These are phyloP conservation scores for Halteria grandinella DNA, from an alignment of 73 alveolate species.

Conservation along the genomic window DNA sequence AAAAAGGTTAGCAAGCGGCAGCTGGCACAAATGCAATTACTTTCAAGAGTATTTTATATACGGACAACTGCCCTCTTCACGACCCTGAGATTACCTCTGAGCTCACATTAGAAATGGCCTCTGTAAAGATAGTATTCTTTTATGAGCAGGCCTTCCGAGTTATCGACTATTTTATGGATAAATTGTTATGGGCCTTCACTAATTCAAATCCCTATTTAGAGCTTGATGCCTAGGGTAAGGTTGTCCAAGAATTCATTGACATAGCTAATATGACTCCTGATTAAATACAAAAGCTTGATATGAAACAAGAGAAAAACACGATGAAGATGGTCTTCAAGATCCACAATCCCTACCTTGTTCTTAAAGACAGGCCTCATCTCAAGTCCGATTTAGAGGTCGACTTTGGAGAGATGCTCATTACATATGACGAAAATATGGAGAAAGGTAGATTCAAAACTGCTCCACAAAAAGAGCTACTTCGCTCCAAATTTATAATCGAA, in stretches of 20 bases:
- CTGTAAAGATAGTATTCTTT: constrained; percentile 14
- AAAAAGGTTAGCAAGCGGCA: too few relatives aligned
- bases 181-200: constrained; percentile 56
- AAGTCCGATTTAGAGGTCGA: constrained; percentile 22
- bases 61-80: constrained; percentile 22
- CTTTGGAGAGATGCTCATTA: constrained; percentile 27
- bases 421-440: not conserved
- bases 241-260: too few relatives aligned
- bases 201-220: constrained; percentile 46
- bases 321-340: constrained; percentile 28
- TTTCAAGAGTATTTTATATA: not conserved
- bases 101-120: not conserved
- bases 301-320: constrained; percentile 8
- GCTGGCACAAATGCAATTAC: not conserved
- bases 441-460: not conserved
- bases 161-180: constrained; percentile 54
- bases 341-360: constrained; percentile 35
- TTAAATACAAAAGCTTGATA: constrained; percentile 24
- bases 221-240: not conserved
- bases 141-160: constrained; percentile 48
- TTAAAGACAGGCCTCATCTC: constrained; percentile 60
- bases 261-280: too few relatives aligned
- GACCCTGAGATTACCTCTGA: not conserved
- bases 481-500: constrained; percentile 1
- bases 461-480: not conserved